Base-by-base conservation (phyloP, 2,329 filamentous ascomycete species). In the Cephalotrichum gorgonifer region DNA sequence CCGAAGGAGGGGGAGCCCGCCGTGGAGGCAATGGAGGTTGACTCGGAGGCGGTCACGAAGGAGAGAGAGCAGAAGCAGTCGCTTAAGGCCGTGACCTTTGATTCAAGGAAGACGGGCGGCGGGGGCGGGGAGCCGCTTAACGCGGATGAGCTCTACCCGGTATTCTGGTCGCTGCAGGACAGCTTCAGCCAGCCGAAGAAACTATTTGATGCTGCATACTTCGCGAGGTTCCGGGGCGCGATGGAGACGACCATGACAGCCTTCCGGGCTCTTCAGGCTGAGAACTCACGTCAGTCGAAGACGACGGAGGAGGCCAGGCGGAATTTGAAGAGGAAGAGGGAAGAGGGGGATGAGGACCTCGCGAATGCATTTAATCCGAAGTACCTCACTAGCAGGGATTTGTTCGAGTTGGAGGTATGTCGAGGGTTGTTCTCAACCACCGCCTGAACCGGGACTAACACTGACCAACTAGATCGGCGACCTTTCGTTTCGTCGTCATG, bases 351-450 rank as follows among this genome's bases (percentile, higher is more conserved):
- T 47, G 78, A 79, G 7, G 73, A 84, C 52, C 69, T 83, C 46
- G 75, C 81, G 23, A 85, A 81, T 60, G 83, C 79, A 23, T 97
- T 95, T 68, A 98, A 98, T 59, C 91, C 94, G 1, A 98, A 97
- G 62, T 99, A 98, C 62, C 76, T 99, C 17, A 99, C 93, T n/a
- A 97, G 90, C 64, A 79, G 86, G 55, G 94, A 98, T 62, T 73
- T 99, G 1, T 99, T 99, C 64, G 88, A 94, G 58, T 78, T 98
- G 43, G 93, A 98, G 76, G 86, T 88, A 73, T 52, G 69, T 44
- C 11, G 11, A 17, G n/a, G 17, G 22, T 5, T 17, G 17, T 35
- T 6, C 17, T 22, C 17, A 22, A 20, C 11, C 17, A 6, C 7
- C 22, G 35, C 15, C 8, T 28, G 31, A 2, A 20, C 12, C 35